phyloP scores from a whole-genome alignment of 2,329 filamentous ascomycete genomes.

The Monosporascus sp. region DNA sequence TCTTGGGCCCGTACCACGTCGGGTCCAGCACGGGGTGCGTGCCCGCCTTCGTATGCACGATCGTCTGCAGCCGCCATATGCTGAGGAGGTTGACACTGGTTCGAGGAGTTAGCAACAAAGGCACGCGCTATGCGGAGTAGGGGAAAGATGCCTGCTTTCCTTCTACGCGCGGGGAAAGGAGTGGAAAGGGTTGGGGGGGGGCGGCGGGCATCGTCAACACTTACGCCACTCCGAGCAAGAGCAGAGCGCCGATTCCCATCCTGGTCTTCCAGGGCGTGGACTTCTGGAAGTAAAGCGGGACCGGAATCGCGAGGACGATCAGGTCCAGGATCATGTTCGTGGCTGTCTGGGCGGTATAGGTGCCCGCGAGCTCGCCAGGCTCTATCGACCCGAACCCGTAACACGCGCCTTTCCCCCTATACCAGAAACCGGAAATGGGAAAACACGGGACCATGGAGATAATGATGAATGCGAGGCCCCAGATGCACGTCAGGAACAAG shows the following conservation, averaged over 20 bases:
- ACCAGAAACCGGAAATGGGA: constrained; percentile 27
- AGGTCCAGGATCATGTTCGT: constrained; percentile 29
- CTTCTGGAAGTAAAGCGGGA: constrained; percentile 23
- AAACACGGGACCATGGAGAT: constrained; percentile 27
- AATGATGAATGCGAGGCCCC: constrained; percentile 25
- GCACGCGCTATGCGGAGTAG: no score
- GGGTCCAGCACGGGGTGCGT: constrained; percentile 31
- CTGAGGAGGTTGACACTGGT: constrained; percentile 24
- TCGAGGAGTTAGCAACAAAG: background rate
- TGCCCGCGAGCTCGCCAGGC: constrained; percentile 17
- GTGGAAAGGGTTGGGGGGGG: no score
- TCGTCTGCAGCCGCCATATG: constrained; percentile 26
- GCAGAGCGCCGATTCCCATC: constrained; percentile 22
- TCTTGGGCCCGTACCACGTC: constrained; percentile 29
- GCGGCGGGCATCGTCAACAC: constrained; percentile 4
- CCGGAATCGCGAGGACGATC: constrained; percentile 25
- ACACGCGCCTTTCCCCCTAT: constrained; percentile 15
- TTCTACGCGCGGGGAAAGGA: no score
- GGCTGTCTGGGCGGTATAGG: constrained; percentile 23
- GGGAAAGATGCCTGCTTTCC: no score
- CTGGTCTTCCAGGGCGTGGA: constrained; percentile 23
- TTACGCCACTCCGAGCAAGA: constrained; percentile 27
- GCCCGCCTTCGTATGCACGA: constrained; percentile 23
- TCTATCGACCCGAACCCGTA: constrained; percentile 28
- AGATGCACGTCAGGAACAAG: constrained; percentile 20